Conservation (phyloP, 1,139 yeast species). For the Hyphopichia pseudoburtonii region DNA sequence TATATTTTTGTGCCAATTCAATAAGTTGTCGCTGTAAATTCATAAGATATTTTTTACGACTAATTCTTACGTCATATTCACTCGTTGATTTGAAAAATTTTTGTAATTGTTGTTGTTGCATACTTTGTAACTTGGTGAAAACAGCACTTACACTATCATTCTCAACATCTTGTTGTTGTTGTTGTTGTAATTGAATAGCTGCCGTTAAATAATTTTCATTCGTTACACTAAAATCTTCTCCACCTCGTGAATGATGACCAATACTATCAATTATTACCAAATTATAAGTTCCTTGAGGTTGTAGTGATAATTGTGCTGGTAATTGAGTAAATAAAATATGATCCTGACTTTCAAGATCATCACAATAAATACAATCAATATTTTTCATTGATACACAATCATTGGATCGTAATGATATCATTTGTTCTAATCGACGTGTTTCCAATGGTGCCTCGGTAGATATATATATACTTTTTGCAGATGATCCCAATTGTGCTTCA, state of each 20-base stretch:
- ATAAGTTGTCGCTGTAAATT: slow-evolving; percentile 50
- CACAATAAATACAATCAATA: slow-evolving; percentile 63
- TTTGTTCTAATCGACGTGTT: slow-evolving; percentile 53
- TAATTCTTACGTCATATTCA: slow-evolving; percentile 28
- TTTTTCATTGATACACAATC: slow-evolving; percentile 41
- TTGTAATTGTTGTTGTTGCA: slow-evolving; percentile 29
- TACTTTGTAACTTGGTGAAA: slow-evolving; percentile 20
- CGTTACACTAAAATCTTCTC: slow-evolving; percentile 49
- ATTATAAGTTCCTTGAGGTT: slow-evolving; percentile 37
- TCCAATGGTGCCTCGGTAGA: slow-evolving; percentile 77
- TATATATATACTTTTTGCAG: slow-evolving; percentile 58
- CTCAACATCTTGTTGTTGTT: slow-evolving; percentile 8
- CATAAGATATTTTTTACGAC: slow-evolving; percentile 44
- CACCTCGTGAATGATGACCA: slow-evolving; percentile 77
- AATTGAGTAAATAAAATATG: slow-evolving; percentile 72
- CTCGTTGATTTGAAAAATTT: slow-evolving; percentile 25
- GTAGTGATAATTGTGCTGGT: slow-evolving; percentile 52
- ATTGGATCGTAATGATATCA: slow-evolving; percentile 18
- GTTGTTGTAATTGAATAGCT: slow-evolving; percentile 23
- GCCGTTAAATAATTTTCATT: slow-evolving; percentile 26
- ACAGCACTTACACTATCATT: slow-evolving; percentile 15
- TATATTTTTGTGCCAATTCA: slow-evolving; percentile 45
- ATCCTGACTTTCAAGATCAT: slow-evolving; percentile 70
- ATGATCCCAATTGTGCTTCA: slow-evolving; percentile 44
- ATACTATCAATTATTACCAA: slow-evolving; percentile 75